phyloP scores from a whole-genome alignment of 805 yeast species.

The Candida patagonica region DNA sequence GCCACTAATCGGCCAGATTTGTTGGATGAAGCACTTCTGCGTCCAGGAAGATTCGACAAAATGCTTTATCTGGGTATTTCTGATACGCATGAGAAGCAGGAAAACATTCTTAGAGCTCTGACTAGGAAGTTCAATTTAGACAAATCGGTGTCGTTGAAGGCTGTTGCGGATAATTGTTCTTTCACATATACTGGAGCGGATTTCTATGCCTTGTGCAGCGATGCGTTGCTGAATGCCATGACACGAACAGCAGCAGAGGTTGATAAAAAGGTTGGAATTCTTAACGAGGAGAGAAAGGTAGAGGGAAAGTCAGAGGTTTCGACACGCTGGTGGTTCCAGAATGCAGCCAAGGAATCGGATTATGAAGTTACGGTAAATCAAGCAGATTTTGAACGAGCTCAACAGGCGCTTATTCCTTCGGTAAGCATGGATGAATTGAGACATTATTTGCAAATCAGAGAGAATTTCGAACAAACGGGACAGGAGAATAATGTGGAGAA shows the following conservation, averaged over 20 bases:
- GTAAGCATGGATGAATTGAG: conserved; percentile 80
- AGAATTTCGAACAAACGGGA: conserved; percentile 69
- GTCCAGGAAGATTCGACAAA: conserved; percentile 95
- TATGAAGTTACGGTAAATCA: conserved; percentile 55
- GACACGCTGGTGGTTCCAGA: conserved; percentile 86
- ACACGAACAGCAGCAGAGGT: conserved; percentile 73
- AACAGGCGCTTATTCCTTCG: conserved; percentile 62
- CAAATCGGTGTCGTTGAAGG: conserved; percentile 46
- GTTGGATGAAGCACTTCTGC: conserved; percentile 81
- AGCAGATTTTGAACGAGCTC: conserved; percentile 74
- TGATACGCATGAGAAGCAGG: conserved; percentile 83
- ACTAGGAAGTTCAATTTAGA: conserved; percentile 64
- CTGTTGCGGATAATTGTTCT: conserved; percentile 63
- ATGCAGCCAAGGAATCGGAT: conserved; percentile 59
- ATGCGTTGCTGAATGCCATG: conserved; percentile 95
- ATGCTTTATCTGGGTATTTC: conserved; percentile 89
- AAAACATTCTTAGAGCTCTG: conserved; percentile 75
- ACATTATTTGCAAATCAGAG: conserved; percentile 73
- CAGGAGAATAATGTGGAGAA: conserved; percentile 9
- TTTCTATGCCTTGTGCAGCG: conserved; percentile 91
- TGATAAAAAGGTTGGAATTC: conserved; percentile 50
- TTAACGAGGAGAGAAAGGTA: conserved; percentile 35
- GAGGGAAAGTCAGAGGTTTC: conserved; percentile 34
- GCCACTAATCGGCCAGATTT: conserved; percentile 97
- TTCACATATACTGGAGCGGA: conserved; percentile 97